Evolutionary conservation across 1,284 basidiomycete genomes (phyloP), one percentile per base, ranked within the genome.

Genomic region (Trichosporon asahii): DNA sequence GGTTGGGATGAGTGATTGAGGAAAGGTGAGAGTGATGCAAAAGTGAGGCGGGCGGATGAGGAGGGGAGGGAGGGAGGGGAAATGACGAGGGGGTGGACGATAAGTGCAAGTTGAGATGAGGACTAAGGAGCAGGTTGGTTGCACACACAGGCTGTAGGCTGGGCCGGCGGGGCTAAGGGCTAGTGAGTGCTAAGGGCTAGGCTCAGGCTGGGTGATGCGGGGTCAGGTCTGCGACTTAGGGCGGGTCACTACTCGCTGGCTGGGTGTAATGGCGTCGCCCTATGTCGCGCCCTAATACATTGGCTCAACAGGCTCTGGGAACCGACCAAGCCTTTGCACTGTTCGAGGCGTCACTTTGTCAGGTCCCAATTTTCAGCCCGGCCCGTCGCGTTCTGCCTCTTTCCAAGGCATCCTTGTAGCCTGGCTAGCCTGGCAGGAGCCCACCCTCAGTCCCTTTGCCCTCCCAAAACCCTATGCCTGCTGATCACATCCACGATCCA

Each of bases 281-380:
- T 18, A 21, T 3, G n/a, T n/a, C n/a, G n/a, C n/a, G n/a, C n/a
- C n/a, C 18, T 9, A 18, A 21, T 33, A 33, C 31, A 33, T 53
- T 53, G 49, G 49, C n/a, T n/a, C n/a, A n/a, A n/a, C n/a, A n/a
- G n/a, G n/a, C 49, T 53, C 21, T 53, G 49, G 49, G 49, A 53
- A 53, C 49, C 18, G 49, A 53, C 23, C 49, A 53, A 14, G 14
- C 35, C 21, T 53, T 21, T 18, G 11, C n/a, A 53, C 46, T 8
- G 8, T 53, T 53, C 49, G 49, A 53, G 49, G 21, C 46, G 46
- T 49, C 18, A 3, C 4, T 25, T 21, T 15, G 14, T 27, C 53
- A 27, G 25, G 25, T 15, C 12, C 35, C 9, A 12, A 12, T 61
- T 61, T 31, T 11, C 21, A n/a, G n/a, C 27, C 57, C 29, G 57